Evolutionary conservation across 2,329 filamentous ascomycete species (phyloP), one percentile per base, ranked within the genome.

Genomic region (Paracorniculantispora psalliotae): DNA sequence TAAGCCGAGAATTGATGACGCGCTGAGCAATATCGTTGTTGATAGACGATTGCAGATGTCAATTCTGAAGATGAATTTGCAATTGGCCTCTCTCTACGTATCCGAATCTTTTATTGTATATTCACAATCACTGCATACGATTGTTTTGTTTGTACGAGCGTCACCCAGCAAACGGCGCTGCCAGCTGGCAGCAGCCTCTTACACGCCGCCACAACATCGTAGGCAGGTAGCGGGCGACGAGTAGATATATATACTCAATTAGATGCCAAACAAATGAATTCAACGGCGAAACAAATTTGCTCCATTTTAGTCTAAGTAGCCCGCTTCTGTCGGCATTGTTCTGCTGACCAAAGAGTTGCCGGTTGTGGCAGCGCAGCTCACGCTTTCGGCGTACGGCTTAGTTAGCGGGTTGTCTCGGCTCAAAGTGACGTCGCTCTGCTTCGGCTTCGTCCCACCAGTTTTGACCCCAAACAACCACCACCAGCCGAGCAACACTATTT

Each of bases 391-490:
- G 23, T 5, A n/a, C 57, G 57, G 57, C 51, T 59, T 54, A 55
- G 43, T 59, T 54, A 55, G 43, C 67, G 67, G 66, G 63, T 73
- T 72, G 48, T 64, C 62, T 73, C 72, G 72, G 72, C 72, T 72
- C 68, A 72, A 46, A 66, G 62, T 66, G 65, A 66, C 65, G 64
- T 69, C 62, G 61, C 39, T 59, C 52, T 44, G 60, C 30, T 56
- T 58, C 62, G 60, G 62, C 62, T 50, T 53, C 46, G 26, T 33
- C 53, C 49, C n/a, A n/a, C 44, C 33, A 44, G 46, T 50, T n/a
- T n/a, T 30, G 23, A 60, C 60, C 28, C 37, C 54, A 55, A 52
- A 35, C 56, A 58, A 52, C 57, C 53, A 58, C 44, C 48, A 49
- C 53, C 41, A 58, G 44, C 59, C 59, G 54, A 57, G 48, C 56